These are phyloP conservation scores for Tetradesmus lagerheimii DNA, from an alignment of 139 green algal species.

Conservation along the genomic window DNA sequence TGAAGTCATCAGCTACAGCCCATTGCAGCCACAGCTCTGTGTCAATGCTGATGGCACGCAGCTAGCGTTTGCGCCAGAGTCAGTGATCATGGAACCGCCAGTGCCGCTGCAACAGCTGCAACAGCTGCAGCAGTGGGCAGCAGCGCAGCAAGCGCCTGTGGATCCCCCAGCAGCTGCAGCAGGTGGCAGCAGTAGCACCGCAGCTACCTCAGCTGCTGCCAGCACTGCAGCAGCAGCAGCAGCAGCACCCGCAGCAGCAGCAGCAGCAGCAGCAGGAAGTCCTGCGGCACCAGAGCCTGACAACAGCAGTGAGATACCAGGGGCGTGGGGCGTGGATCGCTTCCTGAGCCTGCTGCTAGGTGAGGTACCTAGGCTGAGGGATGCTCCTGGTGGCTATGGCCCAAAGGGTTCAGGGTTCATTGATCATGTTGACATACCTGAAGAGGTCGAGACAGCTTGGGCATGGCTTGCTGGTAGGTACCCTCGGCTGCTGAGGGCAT, in stretches of 20 bases:
- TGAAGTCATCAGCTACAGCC: constrained; percentile 36
- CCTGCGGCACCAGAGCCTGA: background rate
- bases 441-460: constrained; percentile 11
- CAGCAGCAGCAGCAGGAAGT: background rate
- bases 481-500: constrained; percentile 26
- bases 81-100: background rate
- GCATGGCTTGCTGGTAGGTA: constrained; percentile 28
- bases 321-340: constrained; percentile 25
- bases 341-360: constrained; percentile 37
- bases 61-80: constrained; percentile 34
- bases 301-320: background rate
- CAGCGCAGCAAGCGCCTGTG: background rate
- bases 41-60: background rate
- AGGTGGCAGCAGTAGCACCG: background rate
- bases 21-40: constrained; percentile 11
- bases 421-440: constrained; percentile 41
- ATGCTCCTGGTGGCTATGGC: constrained; percentile 30
- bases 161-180: background rate
- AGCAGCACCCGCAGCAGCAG: background rate
- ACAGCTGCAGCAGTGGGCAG: constrained; percentile 9
- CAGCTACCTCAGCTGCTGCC: background rate
- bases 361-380: constrained; percentile 30
- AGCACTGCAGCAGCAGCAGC: background rate
- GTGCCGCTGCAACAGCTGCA: background rate
- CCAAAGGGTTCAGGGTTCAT: constrained; percentile 38